phyloP scores from a whole-genome alignment of 2,329 filamentous ascomycete species.

The Onygenales sp. region DNA sequence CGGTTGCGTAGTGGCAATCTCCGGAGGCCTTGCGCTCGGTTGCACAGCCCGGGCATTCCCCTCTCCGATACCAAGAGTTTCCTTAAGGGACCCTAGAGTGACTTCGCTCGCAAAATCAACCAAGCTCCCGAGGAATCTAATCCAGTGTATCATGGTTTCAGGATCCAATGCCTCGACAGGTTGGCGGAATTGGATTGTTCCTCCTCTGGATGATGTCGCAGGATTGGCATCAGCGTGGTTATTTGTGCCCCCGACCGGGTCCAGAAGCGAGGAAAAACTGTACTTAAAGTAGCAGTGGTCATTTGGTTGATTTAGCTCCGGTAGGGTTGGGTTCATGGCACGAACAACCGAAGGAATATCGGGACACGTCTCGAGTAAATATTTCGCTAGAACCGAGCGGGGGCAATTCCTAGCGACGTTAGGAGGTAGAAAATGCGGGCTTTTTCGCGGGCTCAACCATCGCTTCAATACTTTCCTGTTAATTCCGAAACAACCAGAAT shows the following conservation, averaged over 20 bases:
- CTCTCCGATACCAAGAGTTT: slow-evolving; percentile 7
- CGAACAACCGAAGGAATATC: slow-evolving; percentile 8
- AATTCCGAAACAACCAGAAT: neutral
- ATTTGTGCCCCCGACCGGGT: slow-evolving; percentile 3
- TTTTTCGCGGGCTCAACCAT: slow-evolving; percentile 5
- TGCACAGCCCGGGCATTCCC: neutral
- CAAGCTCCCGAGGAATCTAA: slow-evolving; percentile 8
- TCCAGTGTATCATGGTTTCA: slow-evolving; percentile 11
- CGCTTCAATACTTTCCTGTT: neutral
- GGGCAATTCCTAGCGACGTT: slow-evolving; percentile 5
- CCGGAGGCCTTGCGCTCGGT: neutral
- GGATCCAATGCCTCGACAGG: slow-evolving; percentile 9
- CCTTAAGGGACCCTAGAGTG: slow-evolving; percentile 1
- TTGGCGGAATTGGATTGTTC: slow-evolving; percentile 11
- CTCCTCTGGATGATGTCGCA: slow-evolving; percentile 2
- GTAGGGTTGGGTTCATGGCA: slow-evolving; percentile 8
- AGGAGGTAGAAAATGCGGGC: slow-evolving; percentile 9
- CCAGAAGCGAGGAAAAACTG: slow-evolving; percentile 11
- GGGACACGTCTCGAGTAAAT: slow-evolving; percentile 10
- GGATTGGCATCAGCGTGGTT: neutral
- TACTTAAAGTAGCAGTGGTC: slow-evolving; percentile 9
- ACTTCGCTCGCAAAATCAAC: slow-evolving; percentile 10
- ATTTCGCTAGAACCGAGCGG: slow-evolving; percentile 3
- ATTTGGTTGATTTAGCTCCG: neutral
- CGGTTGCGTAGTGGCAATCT: slow-evolving; percentile 3